Conservation (phyloP, 1,284 basidiomycete genomes). For the Rhodofomes roseus region DNA sequence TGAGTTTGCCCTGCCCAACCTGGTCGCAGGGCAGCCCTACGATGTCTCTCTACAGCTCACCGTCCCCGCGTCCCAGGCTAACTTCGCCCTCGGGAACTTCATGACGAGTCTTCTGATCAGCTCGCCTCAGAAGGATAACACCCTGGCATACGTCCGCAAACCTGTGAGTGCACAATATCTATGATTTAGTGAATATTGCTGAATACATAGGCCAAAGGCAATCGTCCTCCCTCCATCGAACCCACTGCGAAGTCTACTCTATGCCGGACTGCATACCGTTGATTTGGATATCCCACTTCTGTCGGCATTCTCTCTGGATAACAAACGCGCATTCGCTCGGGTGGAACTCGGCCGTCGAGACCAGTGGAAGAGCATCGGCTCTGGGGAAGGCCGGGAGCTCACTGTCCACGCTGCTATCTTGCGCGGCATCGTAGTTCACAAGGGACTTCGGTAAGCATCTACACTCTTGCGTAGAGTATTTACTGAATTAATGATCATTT, state of each 20-base stretch:
- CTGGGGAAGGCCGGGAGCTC: slow-evolving; percentile 66
- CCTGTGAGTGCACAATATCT: slow-evolving; percentile 45
- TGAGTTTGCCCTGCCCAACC: slow-evolving; percentile 40
- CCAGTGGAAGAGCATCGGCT: slow-evolving; percentile 62
- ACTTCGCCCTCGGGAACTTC: slow-evolving; percentile 74
- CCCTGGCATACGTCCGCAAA: slow-evolving; percentile 51
- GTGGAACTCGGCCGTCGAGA: slow-evolving; percentile 68
- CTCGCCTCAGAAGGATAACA: slow-evolving; percentile 51
- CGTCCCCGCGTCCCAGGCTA: slow-evolving; percentile 63
- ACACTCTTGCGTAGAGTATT: neutral
- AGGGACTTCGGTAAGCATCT: slow-evolving; percentile 57
- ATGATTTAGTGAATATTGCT: neutral
- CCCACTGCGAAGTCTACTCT: slow-evolving; percentile 33
- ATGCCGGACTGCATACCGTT: slow-evolving; percentile 36
- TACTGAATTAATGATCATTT: slow-evolving; percentile 7
- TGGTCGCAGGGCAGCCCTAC: slow-evolving; percentile 62
- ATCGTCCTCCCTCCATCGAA: slow-evolving; percentile 48
- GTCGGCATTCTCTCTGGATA: slow-evolving; percentile 44
- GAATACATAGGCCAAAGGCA: slow-evolving; percentile 38
- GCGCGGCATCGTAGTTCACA: slow-evolving; percentile 55
- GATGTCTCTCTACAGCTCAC: slow-evolving; percentile 64
- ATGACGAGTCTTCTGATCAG: slow-evolving; percentile 63
- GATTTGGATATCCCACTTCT: slow-evolving; percentile 53
- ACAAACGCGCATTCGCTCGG: slow-evolving; percentile 45
- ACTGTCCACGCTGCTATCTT: slow-evolving; percentile 59